These are phyloP conservation scores for Heimioporus sp. DNA, from an alignment of 768 basidiomycete genomes.

Conservation along the genomic window DNA sequence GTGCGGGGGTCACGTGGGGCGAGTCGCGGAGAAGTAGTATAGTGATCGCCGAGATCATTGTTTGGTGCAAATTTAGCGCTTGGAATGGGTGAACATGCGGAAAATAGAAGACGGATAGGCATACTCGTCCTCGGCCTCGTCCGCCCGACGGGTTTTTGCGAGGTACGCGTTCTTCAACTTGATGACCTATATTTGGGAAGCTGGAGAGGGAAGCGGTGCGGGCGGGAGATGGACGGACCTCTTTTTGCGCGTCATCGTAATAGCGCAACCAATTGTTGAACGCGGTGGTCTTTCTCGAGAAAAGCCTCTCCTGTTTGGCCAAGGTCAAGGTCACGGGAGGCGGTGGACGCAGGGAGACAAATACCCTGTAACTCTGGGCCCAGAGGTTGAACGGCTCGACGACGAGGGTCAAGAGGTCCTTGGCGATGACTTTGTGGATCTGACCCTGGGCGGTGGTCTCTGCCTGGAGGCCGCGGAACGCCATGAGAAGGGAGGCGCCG, in stretches of 20 bases:
- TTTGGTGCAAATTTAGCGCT: conserved; percentile 90
- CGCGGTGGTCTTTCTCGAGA: conserved; percentile 53
- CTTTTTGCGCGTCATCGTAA: conserved; percentile 68
- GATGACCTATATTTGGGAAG: conserved; percentile 35
- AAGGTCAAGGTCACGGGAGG: conserved; percentile 8
- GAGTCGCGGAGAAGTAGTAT: conserved; percentile 76
- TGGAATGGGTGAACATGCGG: conserved; percentile 11
- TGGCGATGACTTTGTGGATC: conserved; percentile 66
- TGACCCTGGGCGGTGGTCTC: conserved; percentile 74
- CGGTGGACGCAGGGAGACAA: conserved; percentile 3
- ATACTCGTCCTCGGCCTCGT: conserved; percentile 94
- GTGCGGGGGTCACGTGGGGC: conserved; percentile 53
- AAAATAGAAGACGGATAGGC: conserved; percentile 28
- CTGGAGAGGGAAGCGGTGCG: not conserved
- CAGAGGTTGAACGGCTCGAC: conserved; percentile 80
- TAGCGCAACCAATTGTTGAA: conserved; percentile 65
- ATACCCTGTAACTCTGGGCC: conserved; percentile 72
- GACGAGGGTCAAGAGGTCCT: conserved; percentile 73
- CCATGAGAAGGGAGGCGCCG: conserved; percentile 76
- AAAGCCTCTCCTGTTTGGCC: conserved; percentile 54
- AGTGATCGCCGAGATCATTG: conserved; percentile 60
- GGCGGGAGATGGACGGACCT: conserved; percentile 41
- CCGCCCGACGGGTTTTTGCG: conserved; percentile 76
- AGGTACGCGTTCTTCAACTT: conserved; percentile 79
- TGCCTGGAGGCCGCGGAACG: conserved; percentile 76